Evolutionary conservation across 176 grass and related monocot genomes (phyloP), one percentile per base, ranked within the genome.

Genomic region (Puccinellia tenuiflora): DNA sequence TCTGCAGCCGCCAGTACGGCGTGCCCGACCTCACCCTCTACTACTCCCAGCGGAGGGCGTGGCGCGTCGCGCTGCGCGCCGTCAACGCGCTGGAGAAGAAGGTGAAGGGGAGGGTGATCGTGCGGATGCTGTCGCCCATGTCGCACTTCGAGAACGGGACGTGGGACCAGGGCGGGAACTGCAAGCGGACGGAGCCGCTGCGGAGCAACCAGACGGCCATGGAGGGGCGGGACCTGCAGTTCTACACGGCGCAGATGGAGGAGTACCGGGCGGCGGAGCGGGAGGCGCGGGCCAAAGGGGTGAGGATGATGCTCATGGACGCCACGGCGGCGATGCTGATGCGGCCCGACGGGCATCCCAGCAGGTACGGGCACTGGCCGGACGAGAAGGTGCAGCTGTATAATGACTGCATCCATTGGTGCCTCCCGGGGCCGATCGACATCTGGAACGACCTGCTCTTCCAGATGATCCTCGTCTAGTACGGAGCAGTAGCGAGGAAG

Each of bases 81-180:
- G 78, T 97, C 83, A 91, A 81, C 78, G 85, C 64, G 3, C 83
- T 77, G 66, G 83, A 81, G 29, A 2, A 9, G 1, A 0, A 0
- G 0, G 75, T 87, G 9, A 82, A 64, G 16, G 92, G 87, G 9
- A 77, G 77, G 9, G 79, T 94, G 14, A 83, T 97, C 33, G 75
- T 97, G 64, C 83, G 88, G 6, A 94, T 93, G 55, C 83, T 97
- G 47, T 88, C 95, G 15, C 92, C 95, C 5, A 84, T 86, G 81
- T 90, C 88, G 60, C 95, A 97, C 90, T 97, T 97, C 81, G 95
- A 97, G 87, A 90, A 90, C 84, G 95, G 95, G 3, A 90, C 91
- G 14, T 94, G 95, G 95, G 83, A 97, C 82, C 90, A 92, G 55
- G 92, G 92, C 37, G 92, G 90, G 21, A 21, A 94, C 57, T 98